Evolutionary conservation across 106 monocot genomes (phyloP), one percentile per base, ranked within the genome.

Genomic region (Dendrobium officinale): DNA sequence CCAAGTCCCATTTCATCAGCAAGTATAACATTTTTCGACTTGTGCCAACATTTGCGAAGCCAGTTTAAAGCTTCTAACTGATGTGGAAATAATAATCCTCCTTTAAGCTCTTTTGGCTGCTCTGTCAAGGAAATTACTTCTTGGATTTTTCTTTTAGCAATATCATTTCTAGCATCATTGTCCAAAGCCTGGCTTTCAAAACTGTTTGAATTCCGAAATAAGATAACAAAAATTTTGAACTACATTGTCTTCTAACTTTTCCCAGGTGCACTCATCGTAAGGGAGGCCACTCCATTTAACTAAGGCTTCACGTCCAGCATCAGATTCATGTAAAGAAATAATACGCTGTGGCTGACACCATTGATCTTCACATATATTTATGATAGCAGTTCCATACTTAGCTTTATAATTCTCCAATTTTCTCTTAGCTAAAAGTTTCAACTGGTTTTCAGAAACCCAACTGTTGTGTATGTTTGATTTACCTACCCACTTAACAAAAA

Each of bases 1-100:
- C 94, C 95, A 51, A 98, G 83, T 17, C 98, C 98, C 98, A 98
- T 98, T 81, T 98, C 98, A 87, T 98, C 98, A 80, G 98, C 98
- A 83, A 98, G 90, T 54, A 98, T 95, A 43, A 98, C 98, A 91
- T 98, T 98, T 81, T 93, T 98, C 26, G 92, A 91, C 75, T 79
- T 92, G 68, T 80, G 86, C 98, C 95, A 95, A 85, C 98, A 98
- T 79, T 87, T 98, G 16, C 94, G 89, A 43, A 98, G 77, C 98
- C 98, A 98, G 68, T 98, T 98, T 81, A 98, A 79, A 61, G 98
- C 98, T 80, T 95, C 98, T 67, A 95, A 83, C 84, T 98, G 98
- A 85, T 98, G 98, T 33, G 94, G 95, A 84, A 98, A 98, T 48
- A 98, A 83, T 47, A 85, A 82, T 58, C 94, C 96, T 33, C 96